Conservation (phyloP, 371 early-diverging fungal species). For the Circinella minor region DNA sequence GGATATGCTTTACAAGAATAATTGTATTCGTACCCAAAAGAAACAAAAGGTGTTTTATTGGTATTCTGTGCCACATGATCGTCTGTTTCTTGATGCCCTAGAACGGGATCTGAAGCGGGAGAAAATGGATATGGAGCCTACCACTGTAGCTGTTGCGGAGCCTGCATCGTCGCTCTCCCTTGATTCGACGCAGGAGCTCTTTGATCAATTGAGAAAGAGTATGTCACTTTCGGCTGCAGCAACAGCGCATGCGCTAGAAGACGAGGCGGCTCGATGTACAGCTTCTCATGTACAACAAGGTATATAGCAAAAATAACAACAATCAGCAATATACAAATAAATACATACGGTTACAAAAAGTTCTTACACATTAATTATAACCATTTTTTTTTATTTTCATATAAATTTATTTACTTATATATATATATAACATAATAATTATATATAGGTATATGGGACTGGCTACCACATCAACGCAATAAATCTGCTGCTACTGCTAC, state of each 20-base stretch:
- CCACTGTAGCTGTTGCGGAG: slow-evolving; percentile 69
- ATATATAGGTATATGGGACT: background rate
- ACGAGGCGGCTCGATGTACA: slow-evolving; percentile 21
- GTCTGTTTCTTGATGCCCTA: slow-evolving; percentile 96
- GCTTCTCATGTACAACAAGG: background rate
- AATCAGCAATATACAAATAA: too few relatives aligned
- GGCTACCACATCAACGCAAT: slow-evolving; percentile 1
- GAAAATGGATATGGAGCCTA: slow-evolving; percentile 82
- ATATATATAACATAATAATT: background rate
- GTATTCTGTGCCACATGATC: slow-evolving; percentile 98
- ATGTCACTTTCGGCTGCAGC: slow-evolving; percentile 46
- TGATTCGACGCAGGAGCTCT: slow-evolving; percentile 67
- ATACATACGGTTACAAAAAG: too few relatives aligned
- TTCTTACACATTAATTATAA: too few relatives aligned
- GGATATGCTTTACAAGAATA: slow-evolving; percentile 97
- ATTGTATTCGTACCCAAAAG: slow-evolving; percentile 99
- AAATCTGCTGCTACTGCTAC: background rate
- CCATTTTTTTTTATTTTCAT: too few relatives aligned
- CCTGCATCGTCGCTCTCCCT: slow-evolving; percentile 65
- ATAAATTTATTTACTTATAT: too few relatives aligned
- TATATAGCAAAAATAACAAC: background rate
- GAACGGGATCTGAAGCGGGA: slow-evolving; percentile 99
- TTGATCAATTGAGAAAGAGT: slow-evolving; percentile 59
- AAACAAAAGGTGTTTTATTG: slow-evolving; percentile 99
- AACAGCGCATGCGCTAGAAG: slow-evolving; percentile 35